Base-by-base conservation (phyloP, 345 rosid genomes). In the Carallia pectinifolia region DNA sequence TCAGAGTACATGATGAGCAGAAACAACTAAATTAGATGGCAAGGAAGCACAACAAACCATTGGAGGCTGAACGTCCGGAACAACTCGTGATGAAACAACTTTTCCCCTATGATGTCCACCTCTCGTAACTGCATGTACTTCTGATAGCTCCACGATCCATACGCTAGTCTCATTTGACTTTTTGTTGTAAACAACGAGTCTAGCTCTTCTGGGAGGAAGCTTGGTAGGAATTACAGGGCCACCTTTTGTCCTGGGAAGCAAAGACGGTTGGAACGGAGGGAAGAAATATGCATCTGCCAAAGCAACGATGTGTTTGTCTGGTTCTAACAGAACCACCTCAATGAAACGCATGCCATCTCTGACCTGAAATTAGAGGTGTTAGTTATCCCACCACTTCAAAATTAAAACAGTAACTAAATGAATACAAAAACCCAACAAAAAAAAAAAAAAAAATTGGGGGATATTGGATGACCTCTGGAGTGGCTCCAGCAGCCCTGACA, bases 71-170 rank as follows among this genome's bases (percentile, higher is more conserved):
- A 90, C 95, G 81, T 90, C 93, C 23, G 91, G 90, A 72, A 92
- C 71, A 53, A 89, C 88, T 62, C 79, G 65, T 6, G 98, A 85
- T 36, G 97, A 90, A 64, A 90, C 79, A 30, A 90, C 98, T 86
- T 82, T 90, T 62, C 98, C 98, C 80, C 97, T 87, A 74, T 92
- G 98, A 77, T 88, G 96, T 44, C 98, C 98, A 76, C 98, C 98
- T 30, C 97, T 80, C 68, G 96, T 88, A 31, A 82, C 88, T 29
- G 98, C 98, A 79, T 92, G 98, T 65, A 92, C 97, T 85, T 92
- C 90, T 27, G 97, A 92, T 16, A 92, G 77, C 75, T 89, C 95
- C 19, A 92, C 95, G 17, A 87, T 67, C 98, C 95, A 90, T 2
- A 90, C 58, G 71, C 97, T 90, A 34, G 97, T 90, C 82, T 82